Evolutionary conservation across 2,329 filamentous ascomycete species (phyloP), one percentile per base, ranked within the genome.

Genomic region (Trichoderma oligosporum): DNA sequence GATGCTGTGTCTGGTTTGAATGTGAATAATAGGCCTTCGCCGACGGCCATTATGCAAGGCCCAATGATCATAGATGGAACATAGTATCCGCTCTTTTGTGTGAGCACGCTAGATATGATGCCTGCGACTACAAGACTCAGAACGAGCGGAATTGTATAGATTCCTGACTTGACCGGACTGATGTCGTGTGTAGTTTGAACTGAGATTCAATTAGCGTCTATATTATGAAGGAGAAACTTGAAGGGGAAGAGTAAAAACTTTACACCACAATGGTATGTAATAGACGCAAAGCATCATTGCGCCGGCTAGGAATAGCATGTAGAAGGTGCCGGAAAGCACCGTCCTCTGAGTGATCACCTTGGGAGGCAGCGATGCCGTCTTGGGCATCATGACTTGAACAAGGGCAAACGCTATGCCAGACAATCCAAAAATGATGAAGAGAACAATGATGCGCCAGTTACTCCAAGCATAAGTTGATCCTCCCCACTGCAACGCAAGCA

Each of bases 401-500:
- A 70, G 66, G 22, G 72, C 71, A 64, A 85, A 85, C 4, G 72
- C 73, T 31, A 76, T 57, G 9, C 74, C 71, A 2, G 77, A 71
- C 14, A 78, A 63, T 1, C 65, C 78, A 58, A 81, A 83, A 8
- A 82, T 61, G 41, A 76, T 71, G 7, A 85, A 74, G n/a, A 85
- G 71, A 7, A 78, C 62, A 47, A 84, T 77, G 54, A 83, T 76
- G 41, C 78, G 76, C 71, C 77, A 78, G 61, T 72, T 75, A 36
- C 66, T 70, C 82, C 82, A 85, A 0, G 72, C 60, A 62, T 83
- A 81, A 2, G 68, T 74, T 2, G 76, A 75, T 3, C 82, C 82
- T 51, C 82, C 82, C 83, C 83, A 87, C 64, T 87, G 81, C 31
- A 88, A 72, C 1, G 84, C 84, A 4, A 88, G 72, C 3, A 87